Evolutionary conservation across 2,329 filamentous ascomycete genomes (phyloP).

Genomic region (Penicillium sp.): DNA sequence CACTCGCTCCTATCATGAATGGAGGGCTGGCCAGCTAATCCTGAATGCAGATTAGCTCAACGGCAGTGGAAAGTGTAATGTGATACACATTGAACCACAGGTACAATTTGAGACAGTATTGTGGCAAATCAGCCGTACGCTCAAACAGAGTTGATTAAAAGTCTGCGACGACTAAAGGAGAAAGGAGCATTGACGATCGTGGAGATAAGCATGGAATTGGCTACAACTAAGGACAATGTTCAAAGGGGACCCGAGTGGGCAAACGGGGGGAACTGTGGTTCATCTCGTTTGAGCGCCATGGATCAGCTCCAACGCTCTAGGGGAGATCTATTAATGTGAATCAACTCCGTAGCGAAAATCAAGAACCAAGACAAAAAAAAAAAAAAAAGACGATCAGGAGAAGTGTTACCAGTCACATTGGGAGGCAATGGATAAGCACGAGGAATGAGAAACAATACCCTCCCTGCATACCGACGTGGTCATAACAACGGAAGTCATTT

Average conservation of each 20-base stretch:
- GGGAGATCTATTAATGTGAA: no score
- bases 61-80: constrained; percentile 18
- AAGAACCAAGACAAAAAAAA: no score
- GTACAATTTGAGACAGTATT: constrained; percentile 15
- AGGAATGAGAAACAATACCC: constrained; percentile 28
- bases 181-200: constrained; percentile 1
- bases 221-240: neutral
- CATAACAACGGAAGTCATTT: constrained; percentile 20
- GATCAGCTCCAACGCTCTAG: neutral
- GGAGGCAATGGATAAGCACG: constrained; percentile 5
- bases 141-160: neutral
- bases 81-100: constrained; percentile 9
- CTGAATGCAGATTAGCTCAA: constrained; percentile 14
- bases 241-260: neutral
- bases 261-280: constrained; percentile 5
- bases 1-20: neutral
- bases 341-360: no score
- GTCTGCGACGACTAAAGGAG: neutral
- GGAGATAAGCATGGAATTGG: neutral
- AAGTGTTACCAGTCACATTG: no score
- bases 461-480: constrained; percentile 35
- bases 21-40: neutral
- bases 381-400: no score
- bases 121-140: constrained; percentile 8
- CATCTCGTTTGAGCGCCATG: neutral